A percentile compares a stretch with the other conserved stretches of the same genome.
phyloP scores from a whole-genome alignment of 352 stramenopile genomes.

The Phytophthora sansomeana region DNA sequence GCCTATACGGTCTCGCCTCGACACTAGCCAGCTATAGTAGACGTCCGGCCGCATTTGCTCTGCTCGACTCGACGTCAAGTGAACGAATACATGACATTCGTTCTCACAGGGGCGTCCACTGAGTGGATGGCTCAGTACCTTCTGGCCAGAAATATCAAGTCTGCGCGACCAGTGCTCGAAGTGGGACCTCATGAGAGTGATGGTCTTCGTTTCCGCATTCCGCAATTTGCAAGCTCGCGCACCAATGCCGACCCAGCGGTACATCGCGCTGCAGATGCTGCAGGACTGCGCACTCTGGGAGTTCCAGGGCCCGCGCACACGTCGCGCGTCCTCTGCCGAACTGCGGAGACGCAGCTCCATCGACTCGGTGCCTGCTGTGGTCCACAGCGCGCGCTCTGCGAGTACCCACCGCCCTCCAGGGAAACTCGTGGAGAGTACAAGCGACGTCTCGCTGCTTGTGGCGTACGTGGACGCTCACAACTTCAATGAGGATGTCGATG shows the following conservation, averaged over 20 bases:
- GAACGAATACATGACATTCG: neutral
- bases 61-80: neutral
- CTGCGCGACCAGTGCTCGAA: neutral
- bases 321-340: conserved; percentile 25
- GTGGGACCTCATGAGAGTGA: neutral
- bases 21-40: no score
- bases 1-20: no score
- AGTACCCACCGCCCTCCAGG: conserved; percentile 17
- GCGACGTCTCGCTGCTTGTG: conserved; percentile 34
- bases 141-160: neutral
- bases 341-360: conserved; percentile 26
- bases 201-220: neutral
- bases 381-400: conserved; percentile 15
- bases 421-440: conserved; percentile 34
- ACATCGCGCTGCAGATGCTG: conserved; percentile 44
- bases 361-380: neutral
- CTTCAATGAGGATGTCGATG: neutral
- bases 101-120: neutral
- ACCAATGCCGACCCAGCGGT: neutral
- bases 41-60: neutral
- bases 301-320: conserved; percentile 10
- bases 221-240: neutral
- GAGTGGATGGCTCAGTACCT: neutral
- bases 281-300: conserved; percentile 31
- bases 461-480: conserved; percentile 17